phyloP scores from a whole-genome alignment of 192 early-diverging fungal genomes.

The Coemansia sp. region DNA sequence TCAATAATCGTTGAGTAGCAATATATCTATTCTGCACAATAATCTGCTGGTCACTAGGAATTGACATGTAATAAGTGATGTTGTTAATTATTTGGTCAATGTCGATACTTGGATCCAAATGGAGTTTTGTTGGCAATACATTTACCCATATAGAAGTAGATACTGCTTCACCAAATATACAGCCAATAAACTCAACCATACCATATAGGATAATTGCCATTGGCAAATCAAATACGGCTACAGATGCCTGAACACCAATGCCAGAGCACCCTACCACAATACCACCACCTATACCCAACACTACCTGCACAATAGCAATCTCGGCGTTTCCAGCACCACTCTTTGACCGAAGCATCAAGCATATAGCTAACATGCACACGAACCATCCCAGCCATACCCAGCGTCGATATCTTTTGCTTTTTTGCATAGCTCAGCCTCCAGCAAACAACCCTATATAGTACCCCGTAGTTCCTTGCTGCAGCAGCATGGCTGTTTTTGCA shows the following conservation, averaged over 20 bases:
- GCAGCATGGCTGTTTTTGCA: conserved; percentile 41
- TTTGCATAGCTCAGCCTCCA: conserved; percentile 53
- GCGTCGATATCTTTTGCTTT: conserved; percentile 32
- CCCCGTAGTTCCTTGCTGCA: conserved; percentile 40
- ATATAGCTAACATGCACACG: conserved; percentile 34
- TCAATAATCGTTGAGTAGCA: conserved; percentile 38
- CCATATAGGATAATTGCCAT: conserved; percentile 49
- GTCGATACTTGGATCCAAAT: conserved; percentile 26
- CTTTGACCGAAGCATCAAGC: conserved; percentile 49
- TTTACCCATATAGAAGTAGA: conserved; percentile 50
- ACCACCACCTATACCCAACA: conserved; percentile 40
- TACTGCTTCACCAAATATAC: conserved; percentile 44
- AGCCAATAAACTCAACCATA: conserved; percentile 48
- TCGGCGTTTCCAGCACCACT: conserved; percentile 33
- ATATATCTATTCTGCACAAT: conserved; percentile 46
- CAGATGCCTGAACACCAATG: conserved; percentile 45
- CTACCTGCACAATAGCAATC: conserved; percentile 38
- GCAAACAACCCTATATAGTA: conserved; percentile 40
- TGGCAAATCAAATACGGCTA: conserved; percentile 28
- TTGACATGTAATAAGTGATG: conserved; percentile 44
- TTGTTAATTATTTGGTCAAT: conserved; percentile 43
- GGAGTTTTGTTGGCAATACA: conserved; percentile 35
- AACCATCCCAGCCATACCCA: conserved; percentile 50
- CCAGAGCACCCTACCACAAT: conserved; percentile 46
- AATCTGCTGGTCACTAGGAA: conserved; percentile 44